Percentiles rank a stretch among this genome's conserved stretches.
Conservation (phyloP, 2,329 filamentous ascomycete species). For the Fusarium musae region DNA sequence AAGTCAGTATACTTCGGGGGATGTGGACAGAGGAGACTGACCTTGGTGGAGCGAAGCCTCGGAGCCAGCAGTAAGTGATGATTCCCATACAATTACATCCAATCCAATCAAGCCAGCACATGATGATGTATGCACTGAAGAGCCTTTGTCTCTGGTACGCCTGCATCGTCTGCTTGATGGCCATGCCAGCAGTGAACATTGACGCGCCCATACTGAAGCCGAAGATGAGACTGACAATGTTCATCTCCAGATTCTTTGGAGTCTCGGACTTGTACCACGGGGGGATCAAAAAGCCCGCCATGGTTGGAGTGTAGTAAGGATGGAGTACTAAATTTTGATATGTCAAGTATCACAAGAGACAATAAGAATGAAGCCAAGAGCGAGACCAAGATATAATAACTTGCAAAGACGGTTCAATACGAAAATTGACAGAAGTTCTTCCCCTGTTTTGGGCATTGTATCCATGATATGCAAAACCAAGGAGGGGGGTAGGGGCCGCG, state of each 20-base stretch:
- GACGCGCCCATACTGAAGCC: slow-evolving; percentile 28
- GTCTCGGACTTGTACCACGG: slow-evolving; percentile 22
- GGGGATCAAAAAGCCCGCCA: slow-evolving; percentile 32
- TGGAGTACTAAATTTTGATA: too few relatives aligned
- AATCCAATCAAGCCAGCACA: slow-evolving; percentile 35
- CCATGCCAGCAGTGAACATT: slow-evolving; percentile 23
- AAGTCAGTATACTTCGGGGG: not conserved
- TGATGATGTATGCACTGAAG: slow-evolving; percentile 27
- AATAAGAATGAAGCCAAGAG: not conserved
- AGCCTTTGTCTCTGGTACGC: slow-evolving; percentile 13
- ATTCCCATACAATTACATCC: slow-evolving; percentile 30
- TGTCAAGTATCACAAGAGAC: not conserved
- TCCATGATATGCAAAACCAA: not conserved
- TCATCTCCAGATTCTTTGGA: slow-evolving; percentile 16
- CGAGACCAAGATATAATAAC: not conserved
- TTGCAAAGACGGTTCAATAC: not conserved
- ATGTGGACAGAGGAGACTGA: not conserved
- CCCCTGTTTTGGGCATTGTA: not conserved
- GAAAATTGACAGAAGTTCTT: not conserved
- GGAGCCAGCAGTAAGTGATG: slow-evolving; percentile 23
- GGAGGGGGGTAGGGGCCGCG: not conserved
- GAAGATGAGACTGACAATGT: slow-evolving; percentile 25
- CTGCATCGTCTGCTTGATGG: slow-evolving; percentile 2
- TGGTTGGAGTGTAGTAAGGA: not conserved
- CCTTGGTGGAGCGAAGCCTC: slow-evolving; percentile 11